These are phyloP conservation scores for Cystobasidium slooffiae DNA, from an alignment of 1,284 basidiomycete genomes.

Conservation along the genomic window DNA sequence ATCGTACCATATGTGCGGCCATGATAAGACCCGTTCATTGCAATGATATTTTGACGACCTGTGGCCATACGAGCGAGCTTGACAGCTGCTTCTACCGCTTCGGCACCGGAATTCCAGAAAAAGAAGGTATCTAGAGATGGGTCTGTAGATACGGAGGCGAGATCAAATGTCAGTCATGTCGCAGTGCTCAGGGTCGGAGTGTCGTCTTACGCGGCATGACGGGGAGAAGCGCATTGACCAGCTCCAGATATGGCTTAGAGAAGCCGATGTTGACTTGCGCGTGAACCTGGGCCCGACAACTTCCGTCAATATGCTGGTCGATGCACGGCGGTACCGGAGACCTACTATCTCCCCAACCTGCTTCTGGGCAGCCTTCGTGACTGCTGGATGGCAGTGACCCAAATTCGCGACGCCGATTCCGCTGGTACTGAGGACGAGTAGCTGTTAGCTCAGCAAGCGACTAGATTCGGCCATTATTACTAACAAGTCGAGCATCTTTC, in stretches of 20 bases:
- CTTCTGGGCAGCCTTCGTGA: constrained; percentile 81
- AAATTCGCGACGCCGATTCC: constrained; percentile 76
- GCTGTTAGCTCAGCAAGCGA: constrained; percentile 43
- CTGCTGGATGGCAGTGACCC: constrained; percentile 84
- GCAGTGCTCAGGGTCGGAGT: background rate
- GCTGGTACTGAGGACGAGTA: constrained; percentile 78
- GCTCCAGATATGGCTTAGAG: constrained; percentile 73
- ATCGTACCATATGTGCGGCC: constrained; percentile 77
- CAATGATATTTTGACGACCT: constrained; percentile 81
- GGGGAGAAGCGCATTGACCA: constrained; percentile 76
- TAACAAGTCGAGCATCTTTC: constrained; percentile 58
- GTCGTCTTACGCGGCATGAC: constrained; percentile 55
- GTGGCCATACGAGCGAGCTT: constrained; percentile 77
- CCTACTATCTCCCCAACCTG: constrained; percentile 83
- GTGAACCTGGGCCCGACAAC: constrained; percentile 13
- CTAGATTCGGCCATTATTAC: background rate
- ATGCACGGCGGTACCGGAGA: too few relatives aligned
- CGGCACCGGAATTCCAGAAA: constrained; percentile 85
- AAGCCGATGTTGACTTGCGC: constrained; percentile 75
- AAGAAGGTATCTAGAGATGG: constrained; percentile 89
- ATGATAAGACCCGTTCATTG: constrained; percentile 87
- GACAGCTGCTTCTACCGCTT: constrained; percentile 81
- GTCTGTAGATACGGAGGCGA: constrained; percentile 59
- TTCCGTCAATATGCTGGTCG: too few relatives aligned
- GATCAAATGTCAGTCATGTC: background rate